Base-by-base conservation (phyloP, 352 stramenopile genomes). In the Elongisporangium anandrum region DNA sequence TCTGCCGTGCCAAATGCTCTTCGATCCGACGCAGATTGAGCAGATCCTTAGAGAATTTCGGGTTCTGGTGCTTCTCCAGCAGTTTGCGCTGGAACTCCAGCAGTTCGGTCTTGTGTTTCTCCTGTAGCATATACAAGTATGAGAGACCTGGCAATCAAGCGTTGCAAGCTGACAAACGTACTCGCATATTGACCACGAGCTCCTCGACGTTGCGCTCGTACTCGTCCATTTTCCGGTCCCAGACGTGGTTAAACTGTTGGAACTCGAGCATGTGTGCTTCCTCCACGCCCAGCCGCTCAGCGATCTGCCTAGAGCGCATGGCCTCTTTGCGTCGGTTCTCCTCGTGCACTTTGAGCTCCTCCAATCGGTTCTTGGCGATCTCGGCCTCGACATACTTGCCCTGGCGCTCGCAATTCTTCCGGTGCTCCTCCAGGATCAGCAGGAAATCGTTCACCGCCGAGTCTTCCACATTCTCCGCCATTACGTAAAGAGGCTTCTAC, bases 201-300 rank as follows among this genome's bases (percentile, higher is more conserved):
- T 94, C 75, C 59, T 97, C 77, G 8, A 94, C 90, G 65, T 98
- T 96, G 59, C 81, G 70, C 60, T 98, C 92, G 65, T 98, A 98
- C 52, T 98, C 94, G 50, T 92, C 77, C 83, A 98, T 98, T 70
- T 97, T 98, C 59, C 94, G 88, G 66, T 99, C 94, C 96, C 96
- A 98, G 39, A 96, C 79, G 41, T 94, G 75, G 76, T 98, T 99
- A 61, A 98, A 98, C 70, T 98, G 92, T 78, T 98, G 95, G 65
- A 98, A 98, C 79, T 99, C 95, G 50, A 98, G 86, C 94, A 98
- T 98, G 71, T 98, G 95, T n/a, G 95, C 92, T 66, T 99, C 96
- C 61, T 99, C 94, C 13, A 99, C 88, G 24, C 92, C 95, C 3
- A 99, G 68, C 4, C 90, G 81, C 64, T 99, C 96, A 24, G 94